phyloP scores from a whole-genome alignment of 371 early-diverging fungal genomes.

The Mortierella polycephala region DNA sequence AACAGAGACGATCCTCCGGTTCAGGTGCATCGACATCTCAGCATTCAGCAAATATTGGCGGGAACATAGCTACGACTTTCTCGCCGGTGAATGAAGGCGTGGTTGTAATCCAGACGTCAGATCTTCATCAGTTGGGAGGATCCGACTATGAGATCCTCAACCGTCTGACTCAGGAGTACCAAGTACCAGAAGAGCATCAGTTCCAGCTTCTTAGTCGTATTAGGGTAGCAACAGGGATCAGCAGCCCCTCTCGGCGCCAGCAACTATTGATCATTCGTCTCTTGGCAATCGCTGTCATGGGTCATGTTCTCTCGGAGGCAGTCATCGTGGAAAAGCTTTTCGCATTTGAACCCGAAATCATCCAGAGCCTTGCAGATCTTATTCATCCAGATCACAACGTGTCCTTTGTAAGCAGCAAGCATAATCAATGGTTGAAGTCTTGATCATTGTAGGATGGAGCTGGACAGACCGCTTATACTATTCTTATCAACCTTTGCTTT shows the following conservation, averaged over 20 bases:
- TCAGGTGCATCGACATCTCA: slow-evolving; percentile 26
- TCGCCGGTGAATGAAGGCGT: slow-evolving; percentile 56
- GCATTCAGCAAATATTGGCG: background rate
- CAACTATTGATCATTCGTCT: slow-evolving; percentile 79
- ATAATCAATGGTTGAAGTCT: slow-evolving; percentile 11
- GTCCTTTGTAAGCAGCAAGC: slow-evolving; percentile 59
- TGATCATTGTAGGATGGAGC: background rate
- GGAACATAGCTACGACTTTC: slow-evolving; percentile 3
- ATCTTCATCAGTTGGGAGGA: slow-evolving; percentile 36
- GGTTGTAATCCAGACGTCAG: slow-evolving; percentile 56
- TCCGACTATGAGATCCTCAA: slow-evolving; percentile 54
- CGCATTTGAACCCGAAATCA: slow-evolving; percentile 86
- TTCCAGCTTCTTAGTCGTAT: slow-evolving; percentile 85
- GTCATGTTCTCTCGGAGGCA: slow-evolving; percentile 73
- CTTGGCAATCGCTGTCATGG: slow-evolving; percentile 82
- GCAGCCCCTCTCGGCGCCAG: slow-evolving; percentile 58
- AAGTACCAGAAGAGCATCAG: slow-evolving; percentile 80
- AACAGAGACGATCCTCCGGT: slow-evolving; percentile 25
- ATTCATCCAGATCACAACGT: slow-evolving; percentile 77
- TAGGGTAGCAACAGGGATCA: slow-evolving; percentile 75
- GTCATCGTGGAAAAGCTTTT: slow-evolving; percentile 81
- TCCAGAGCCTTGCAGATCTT: slow-evolving; percentile 79
- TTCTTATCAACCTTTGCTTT: background rate
- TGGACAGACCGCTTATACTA: background rate
- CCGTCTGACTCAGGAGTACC: slow-evolving; percentile 56